phyloP scores from a whole-genome alignment of 345 rosid genomes.

The Excoecaria cochinchinensis region DNA sequence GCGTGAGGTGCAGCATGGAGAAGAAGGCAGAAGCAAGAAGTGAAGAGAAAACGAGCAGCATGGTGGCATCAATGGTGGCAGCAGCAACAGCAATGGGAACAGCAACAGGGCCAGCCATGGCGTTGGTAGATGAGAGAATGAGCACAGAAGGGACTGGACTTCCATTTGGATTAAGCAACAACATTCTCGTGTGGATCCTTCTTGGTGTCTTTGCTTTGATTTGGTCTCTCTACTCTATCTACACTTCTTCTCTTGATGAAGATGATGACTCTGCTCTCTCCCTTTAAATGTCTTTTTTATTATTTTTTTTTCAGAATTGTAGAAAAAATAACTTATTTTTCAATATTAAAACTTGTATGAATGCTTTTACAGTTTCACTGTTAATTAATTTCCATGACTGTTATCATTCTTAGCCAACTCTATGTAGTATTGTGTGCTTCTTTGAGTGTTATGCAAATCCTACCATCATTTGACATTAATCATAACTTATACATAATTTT shows the following conservation, averaged over 20 bases:
- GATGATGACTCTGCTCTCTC: conserved; percentile 94
- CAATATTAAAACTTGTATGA: neutral
- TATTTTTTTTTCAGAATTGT: neutral
- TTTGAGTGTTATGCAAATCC: no score
- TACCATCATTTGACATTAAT: no score
- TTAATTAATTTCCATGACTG: neutral
- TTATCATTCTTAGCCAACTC: neutral
- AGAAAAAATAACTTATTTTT: neutral
- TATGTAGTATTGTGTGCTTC: no score
- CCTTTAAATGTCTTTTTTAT: conserved; percentile 37
- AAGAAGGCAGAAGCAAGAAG: conserved; percentile 31
- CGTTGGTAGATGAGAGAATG: conserved; percentile 89
- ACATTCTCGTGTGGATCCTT: conserved; percentile 89
- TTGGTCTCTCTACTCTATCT: conserved; percentile 73
- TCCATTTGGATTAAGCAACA: conserved; percentile 95
- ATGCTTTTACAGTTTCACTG: neutral
- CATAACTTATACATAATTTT: no score
- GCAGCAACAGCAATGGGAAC: conserved; percentile 50
- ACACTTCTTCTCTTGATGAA: conserved; percentile 68
- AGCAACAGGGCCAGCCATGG: conserved; percentile 66
- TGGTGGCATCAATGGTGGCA: conserved; percentile 45
- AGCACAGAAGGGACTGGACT: conserved; percentile 87
- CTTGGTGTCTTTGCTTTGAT: conserved; percentile 79
- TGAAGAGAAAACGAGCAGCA: conserved; percentile 33
- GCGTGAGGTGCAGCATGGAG: conserved; percentile 59